Evolutionary conservation across 2,329 filamentous ascomycete species (phyloP), one percentile per base, ranked within the genome.

Genomic region (Hypoxylon sp.): DNA sequence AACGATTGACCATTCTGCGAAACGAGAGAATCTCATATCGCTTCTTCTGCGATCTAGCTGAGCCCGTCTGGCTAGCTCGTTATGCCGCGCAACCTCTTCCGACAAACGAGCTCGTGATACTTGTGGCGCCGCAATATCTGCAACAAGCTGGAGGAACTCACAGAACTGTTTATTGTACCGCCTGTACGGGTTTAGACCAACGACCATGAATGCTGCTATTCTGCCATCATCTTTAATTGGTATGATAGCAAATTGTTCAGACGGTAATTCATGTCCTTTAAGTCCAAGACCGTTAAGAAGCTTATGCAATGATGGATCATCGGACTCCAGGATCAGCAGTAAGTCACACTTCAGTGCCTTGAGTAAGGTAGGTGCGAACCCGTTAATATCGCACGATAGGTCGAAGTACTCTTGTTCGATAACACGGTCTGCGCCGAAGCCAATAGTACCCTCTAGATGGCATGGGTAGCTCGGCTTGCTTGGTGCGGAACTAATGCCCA

Each of bases 1-100:
- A n/a, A 74, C 70, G 2, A 73, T 69, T 1, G 73, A 75, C 36
- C 74, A 69, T 36, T 73, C 73, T 0, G 74, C 73, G 36, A 76
- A 76, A 2, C 67, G 70, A n/a, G 61, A 68, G 34, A 76, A 75
- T 32, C 71, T 70, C 59, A 63, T 63, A 41, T 76, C 73, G 55
- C 73, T 75, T 52, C 68, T 66, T 46, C 70, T 64, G 10, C 73
- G 71, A 23, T 74, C 67, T 10, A 71, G 34, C 5, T 67, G 66
- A 1, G 73, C 73, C 17, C 70, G 66, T 41, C 65, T 69, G 1
- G 72, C 73, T 13, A 75, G 43, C 46, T 75, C 72, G 2, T 73
- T 71, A n/a, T 73, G 67, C 1, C 66, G 65, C 1, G 61, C 51
- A 10, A 75, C 73, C 55, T 76, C 74, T 45, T 72, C 69, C 13